These are phyloP conservation scores for Phytomonas francai DNA, from an alignment of 208 protist species.

Conservation along the genomic window DNA sequence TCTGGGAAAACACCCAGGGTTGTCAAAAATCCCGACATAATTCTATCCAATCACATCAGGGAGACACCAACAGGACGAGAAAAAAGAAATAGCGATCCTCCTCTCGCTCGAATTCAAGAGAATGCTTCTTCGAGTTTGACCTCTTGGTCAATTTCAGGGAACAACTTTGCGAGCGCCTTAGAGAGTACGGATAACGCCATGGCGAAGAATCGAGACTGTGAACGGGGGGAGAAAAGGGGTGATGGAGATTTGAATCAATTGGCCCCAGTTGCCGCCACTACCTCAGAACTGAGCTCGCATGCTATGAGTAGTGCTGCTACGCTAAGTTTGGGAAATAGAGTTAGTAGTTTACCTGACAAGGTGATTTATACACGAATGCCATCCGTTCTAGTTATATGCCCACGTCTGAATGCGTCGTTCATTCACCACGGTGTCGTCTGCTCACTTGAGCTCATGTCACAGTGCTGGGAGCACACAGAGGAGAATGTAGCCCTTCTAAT, in stretches of 20 bases:
- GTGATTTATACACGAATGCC: constrained; percentile 39
- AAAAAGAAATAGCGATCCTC: not conserved
- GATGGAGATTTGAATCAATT: not conserved
- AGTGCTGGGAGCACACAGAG: constrained; percentile 48
- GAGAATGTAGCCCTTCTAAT: constrained; percentile 48
- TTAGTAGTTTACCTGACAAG: not conserved
- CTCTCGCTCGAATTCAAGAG: not conserved
- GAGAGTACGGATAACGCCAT: not conserved
- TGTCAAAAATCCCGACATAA: not conserved
- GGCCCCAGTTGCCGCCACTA: not conserved
- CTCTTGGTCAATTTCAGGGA: not conserved
- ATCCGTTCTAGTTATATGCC: constrained; percentile 67
- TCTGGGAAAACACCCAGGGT: not conserved
- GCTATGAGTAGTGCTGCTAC: not conserved
- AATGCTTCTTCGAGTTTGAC: not conserved
- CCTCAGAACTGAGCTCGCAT: not conserved
- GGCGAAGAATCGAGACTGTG: not conserved
- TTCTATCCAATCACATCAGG: not conserved
- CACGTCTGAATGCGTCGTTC: constrained; percentile 66
- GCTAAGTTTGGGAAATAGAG: not conserved
- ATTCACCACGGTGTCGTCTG: constrained; percentile 80
- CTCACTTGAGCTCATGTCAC: constrained; percentile 81
- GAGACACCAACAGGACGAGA: not conserved
- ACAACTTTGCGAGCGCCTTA: not conserved
- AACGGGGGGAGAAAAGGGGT: not conserved